Base-by-base conservation (phyloP, 805 yeast genomes). In the Wickerhamomyces canadensis region DNA sequence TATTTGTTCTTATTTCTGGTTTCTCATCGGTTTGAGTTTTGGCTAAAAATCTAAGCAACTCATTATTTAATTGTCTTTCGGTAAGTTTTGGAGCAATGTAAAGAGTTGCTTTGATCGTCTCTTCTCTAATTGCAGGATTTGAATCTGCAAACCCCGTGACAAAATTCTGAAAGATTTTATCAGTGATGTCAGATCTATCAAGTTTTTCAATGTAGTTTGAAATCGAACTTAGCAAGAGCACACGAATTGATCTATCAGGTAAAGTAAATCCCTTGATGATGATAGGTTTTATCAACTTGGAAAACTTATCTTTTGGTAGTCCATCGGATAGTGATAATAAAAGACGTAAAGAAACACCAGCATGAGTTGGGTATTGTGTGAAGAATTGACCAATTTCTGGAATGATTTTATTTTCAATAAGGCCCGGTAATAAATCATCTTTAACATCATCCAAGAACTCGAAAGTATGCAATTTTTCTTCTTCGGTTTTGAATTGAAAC, bases 81-180 rank as follows among this genome's bases (percentile, higher is more conserved):
- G 84, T 72, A 2, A 91, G 70, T 49, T 76, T 77, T 16, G 78
- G 75, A 1, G 80, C 76, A 19, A 89, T 62, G 8, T 54, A 53
- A 4, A 77, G 64, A 3, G 78, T 73, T 3, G 87, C 74, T 34
- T 80, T 81, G 27, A 91, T 65, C 0, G 97, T 84, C 36, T 80
- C 85, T 46, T 84, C 84, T 44, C 97, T 67, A 28, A 91, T 76
- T n/a, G 80, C 70, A 4, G 79, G 73, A 54, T 86, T 89, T 1
- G 93, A 76, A 56, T 91, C 98, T 24, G 80, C 76, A 51, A 91
- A 83, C 0, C 98, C 98, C 14, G 82, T 77, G n/a, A 80, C 61
- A 49, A 84, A 67, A 33, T 72, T 71, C 9, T 76, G 74, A 57
- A 84, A 86, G 1, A 93, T 70, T 46, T 74, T 78, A 45, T 72